phyloP scores from a whole-genome alignment of 2,329 filamentous ascomycete genomes.

The Fusarium veterinarium region DNA sequence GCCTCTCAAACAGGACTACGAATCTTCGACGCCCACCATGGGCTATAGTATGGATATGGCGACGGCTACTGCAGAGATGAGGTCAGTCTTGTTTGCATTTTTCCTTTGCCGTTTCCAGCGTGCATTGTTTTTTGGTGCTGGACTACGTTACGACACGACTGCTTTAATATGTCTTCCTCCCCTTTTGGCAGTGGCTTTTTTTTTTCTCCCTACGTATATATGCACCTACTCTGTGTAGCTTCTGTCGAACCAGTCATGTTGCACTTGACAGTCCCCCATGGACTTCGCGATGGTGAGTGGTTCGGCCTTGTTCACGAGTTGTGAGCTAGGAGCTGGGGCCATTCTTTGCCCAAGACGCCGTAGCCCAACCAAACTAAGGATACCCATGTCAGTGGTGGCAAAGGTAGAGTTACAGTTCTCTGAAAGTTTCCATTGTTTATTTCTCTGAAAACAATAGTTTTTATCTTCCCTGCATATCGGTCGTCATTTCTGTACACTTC shows the following conservation, averaged over 20 bases:
- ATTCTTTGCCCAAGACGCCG: background rate
- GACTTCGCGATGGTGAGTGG: conserved; percentile 9
- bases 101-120: conserved; percentile 28
- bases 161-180: background rate
- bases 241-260: background rate
- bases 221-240: background rate
- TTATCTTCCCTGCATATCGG: conserved; percentile 1
- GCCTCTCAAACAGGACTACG: conserved; percentile 62
- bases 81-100: conserved; percentile 56
- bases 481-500: conserved; percentile 1
- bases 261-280: conserved; percentile 3
- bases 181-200: background rate
- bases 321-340: conserved; percentile 27
- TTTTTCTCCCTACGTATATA: background rate
- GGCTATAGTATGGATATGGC: conserved; percentile 64
- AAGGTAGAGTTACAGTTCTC: conserved; percentile 14
- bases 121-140: background rate
- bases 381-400: conserved; percentile 30
- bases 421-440: background rate
- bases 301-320: conserved; percentile 32
- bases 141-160: background rate
- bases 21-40: conserved; percentile 64
- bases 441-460: background rate
- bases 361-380: conserved; percentile 8
- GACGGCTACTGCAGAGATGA: conserved; percentile 63